Evolutionary conservation across 768 basidiomycete genomes (phyloP), one percentile per base, ranked within the genome.

Genomic region (Porphyrellus cyaneotinctus): DNA sequence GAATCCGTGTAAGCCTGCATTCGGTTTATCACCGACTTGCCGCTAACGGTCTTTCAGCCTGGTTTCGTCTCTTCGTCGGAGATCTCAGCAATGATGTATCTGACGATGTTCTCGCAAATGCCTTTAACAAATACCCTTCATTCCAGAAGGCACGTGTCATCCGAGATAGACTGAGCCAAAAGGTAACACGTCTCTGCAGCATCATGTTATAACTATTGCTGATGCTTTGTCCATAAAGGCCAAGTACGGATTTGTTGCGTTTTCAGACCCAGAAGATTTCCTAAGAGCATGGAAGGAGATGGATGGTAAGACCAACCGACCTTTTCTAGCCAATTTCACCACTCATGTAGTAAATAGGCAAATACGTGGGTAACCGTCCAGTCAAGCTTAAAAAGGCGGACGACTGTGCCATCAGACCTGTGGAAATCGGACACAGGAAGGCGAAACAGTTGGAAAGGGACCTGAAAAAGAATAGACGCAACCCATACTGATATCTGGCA

Each of bases 221-320:
- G 31, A 49, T 33, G 47, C 5, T 47, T 57, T 31, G 23, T 39
- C 14, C 49, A 20, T 58, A 2, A 51, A 95, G 92, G 95, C 95
- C 0, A 97, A 91, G 69, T 99, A 86, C 65, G 97, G 95, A 4
- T 99, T 99, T 65, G 92, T 98, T 24, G 92, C 92, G 1, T 99
- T 98, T 71, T 91, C 90, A 39, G 97, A 98, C 65, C 97, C 97
- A 0, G 97, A 99, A 72, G 97, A 99, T 68, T 97, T 98, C 70
- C 69, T 99, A 51, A 95, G 85, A 66, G 95, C 95, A 17, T 99
- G 95, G 95, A 97, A 97, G 68, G 95, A 98, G 70, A 98, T 97
- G 95, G 94, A 97, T 70, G 95, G 95, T 91, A 60, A 32, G 88
- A 67, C 2, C 38, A 36, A 4, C 46, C 30, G 1, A 47, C 28